phyloP scores from a whole-genome alignment of 2,329 filamentous ascomycete species.

The Thelonectria discophora region DNA sequence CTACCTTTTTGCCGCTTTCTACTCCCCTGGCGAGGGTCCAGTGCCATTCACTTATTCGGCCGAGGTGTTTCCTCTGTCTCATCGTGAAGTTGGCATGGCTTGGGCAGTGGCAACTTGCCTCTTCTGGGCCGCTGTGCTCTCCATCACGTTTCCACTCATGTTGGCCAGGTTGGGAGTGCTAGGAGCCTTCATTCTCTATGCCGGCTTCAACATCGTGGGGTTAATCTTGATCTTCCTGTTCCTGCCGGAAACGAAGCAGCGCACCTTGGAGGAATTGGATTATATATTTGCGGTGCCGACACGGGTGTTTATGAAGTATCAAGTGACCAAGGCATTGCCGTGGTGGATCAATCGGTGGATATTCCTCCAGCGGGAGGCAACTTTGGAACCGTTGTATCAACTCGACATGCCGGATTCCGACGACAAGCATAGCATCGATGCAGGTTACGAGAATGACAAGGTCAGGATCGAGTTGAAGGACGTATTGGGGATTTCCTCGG shows the following conservation, averaged over 20 bases:
- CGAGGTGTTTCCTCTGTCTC: slow-evolving; percentile 75
- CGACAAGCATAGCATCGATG: slow-evolving; percentile 43
- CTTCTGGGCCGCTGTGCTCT: slow-evolving; percentile 66
- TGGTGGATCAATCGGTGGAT: slow-evolving; percentile 70
- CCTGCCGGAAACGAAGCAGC: slow-evolving; percentile 68
- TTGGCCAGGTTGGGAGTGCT: slow-evolving; percentile 54
- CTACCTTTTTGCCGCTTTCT: slow-evolving; percentile 63
- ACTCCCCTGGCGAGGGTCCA: slow-evolving; percentile 66
- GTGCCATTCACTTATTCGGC: slow-evolving; percentile 75
- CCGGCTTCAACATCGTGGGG: slow-evolving; percentile 63
- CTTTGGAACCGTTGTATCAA: slow-evolving; percentile 54
- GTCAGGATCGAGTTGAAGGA: slow-evolving; percentile 52
- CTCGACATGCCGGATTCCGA: slow-evolving; percentile 49
- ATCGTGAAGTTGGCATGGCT: slow-evolving; percentile 76
- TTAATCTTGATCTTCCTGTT: slow-evolving; percentile 65
- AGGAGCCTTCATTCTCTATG: slow-evolving; percentile 64
- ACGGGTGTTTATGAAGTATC: slow-evolving; percentile 64
- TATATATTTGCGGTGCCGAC: slow-evolving; percentile 69
- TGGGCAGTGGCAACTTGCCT: slow-evolving; percentile 74
- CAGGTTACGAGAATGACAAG: slow-evolving; percentile 50
- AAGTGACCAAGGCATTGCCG: slow-evolving; percentile 64
- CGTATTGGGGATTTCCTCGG: slow-evolving; percentile 43
- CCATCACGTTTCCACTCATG: slow-evolving; percentile 71
- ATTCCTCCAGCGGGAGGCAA: slow-evolving; percentile 56
- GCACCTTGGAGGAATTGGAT: slow-evolving; percentile 64